These are phyloP conservation scores for Diplosphaera chodatii DNA, from an alignment of 139 green algal species.

Conservation along the genomic window DNA sequence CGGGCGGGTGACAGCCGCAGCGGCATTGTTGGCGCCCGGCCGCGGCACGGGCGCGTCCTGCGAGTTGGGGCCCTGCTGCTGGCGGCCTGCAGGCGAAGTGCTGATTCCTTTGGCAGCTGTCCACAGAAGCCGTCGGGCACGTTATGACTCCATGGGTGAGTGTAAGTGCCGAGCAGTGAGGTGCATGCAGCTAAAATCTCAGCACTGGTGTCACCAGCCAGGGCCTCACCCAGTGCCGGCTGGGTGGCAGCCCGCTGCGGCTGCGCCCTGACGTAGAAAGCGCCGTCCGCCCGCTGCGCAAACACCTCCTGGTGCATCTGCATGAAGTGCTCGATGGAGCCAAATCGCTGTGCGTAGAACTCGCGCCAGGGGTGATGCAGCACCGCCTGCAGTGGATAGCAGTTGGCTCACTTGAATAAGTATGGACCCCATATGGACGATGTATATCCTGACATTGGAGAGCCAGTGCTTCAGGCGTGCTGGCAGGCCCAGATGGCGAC, in stretches of 20 bases:
- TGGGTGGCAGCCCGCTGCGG: not conserved
- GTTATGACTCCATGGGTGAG: no score
- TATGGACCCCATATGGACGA: no score
- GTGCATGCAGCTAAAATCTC: no score
- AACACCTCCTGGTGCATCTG: not conserved
- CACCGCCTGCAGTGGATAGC: not conserved
- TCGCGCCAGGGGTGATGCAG: not conserved
- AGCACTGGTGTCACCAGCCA: no score
- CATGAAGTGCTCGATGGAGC: conserved; percentile 1
- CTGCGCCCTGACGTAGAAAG: not conserved
- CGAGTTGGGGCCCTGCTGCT: not conserved
- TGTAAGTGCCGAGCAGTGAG: no score
- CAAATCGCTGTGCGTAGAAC: not conserved
- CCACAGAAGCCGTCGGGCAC: no score
- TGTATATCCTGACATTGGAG: no score
- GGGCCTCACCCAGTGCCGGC: no score
- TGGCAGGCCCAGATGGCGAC: no score
- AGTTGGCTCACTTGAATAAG: no score
- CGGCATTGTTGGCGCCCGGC: not conserved
- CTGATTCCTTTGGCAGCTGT: no score
- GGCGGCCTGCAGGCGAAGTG: not conserved
- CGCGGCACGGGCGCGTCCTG: not conserved
- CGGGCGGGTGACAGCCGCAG: not conserved
- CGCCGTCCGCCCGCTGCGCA: not conserved
- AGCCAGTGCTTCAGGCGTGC: no score